Evolutionary conservation across 306 rosid genomes (phyloP), one percentile per base, ranked within the genome.

Genomic region (Lathyrus oleraceus): DNA sequence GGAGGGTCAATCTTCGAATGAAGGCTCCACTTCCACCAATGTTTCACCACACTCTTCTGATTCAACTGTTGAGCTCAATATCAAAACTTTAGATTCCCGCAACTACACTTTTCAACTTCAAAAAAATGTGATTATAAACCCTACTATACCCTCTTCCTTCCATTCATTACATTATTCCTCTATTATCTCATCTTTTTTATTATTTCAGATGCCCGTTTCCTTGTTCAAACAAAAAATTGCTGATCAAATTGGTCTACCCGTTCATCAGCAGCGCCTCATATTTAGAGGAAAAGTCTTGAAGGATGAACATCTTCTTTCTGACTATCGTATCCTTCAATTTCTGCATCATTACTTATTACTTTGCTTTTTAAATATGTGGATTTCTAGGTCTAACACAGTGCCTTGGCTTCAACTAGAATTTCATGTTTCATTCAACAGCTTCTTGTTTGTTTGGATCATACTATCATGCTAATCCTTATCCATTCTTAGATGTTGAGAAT

Each of bases 271-370:
- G 69, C 92, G 99, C 9, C 81, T 95, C 63, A 95, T 95, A 30
- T 95, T 95, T 80, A 87, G 99, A 84, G 99, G 99, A 73, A 95
- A 81, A 77, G 99, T 95, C 67, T 84, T 95, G 64, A 95, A 91
- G 84, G 99, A 95, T 73, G 91, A 87, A 19, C 89, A 87, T 61
- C 68, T 66, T 51, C 97, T 95, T 67, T 87, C 96, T 28, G 92
- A 91, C 35, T 95, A 95, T 76, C 87, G 97, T 95, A 95, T 95
- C 99, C 99, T 81, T 36, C 64, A 25, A 68, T 7, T 42, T 54
- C 19, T 61, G 19, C 9, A 13, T 2, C 65, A 13, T 71, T 58
- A 62, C 32, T 42, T 65, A 19, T 56, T 47, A 17, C 20, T 66
- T 28, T 78, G 35, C 36, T 59, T 66, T 74, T 63, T 13, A 38